Percentiles rank a stretch among this genome's conserved stretches.
Evolutionary conservation across 176 grass and related monocot genomes (phyloP).

Genomic region (Juncus effusus): DNA sequence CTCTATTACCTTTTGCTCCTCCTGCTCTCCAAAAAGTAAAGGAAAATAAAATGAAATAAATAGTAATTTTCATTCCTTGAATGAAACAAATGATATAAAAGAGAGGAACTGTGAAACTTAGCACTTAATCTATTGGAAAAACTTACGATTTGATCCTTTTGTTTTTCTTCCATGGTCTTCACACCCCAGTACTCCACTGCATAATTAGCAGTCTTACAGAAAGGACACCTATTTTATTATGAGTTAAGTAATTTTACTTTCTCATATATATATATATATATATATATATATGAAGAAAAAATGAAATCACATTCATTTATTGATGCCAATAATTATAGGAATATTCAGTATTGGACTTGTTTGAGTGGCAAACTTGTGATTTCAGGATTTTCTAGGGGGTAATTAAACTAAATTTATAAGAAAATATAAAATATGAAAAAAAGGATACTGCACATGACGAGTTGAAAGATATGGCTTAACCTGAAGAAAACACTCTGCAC

Average conservation of each 20-base stretch:
- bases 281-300: not conserved
- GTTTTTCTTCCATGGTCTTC: conserved; percentile 88
- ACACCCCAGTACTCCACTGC: conserved; percentile 74
- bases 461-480: conserved; percentile 64
- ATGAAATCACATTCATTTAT: not conserved
- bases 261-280: not conserved
- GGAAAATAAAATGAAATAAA: conserved; percentile 10
- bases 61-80: not conserved
- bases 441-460: conserved; percentile 76
- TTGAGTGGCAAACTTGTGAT: too few species aligned
- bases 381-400: not conserved
- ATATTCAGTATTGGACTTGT: too few species aligned
- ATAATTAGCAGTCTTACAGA: conserved; percentile 87
- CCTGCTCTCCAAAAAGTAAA: conserved; percentile 35
- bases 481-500: conserved; percentile 95
- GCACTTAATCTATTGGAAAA: not conserved
- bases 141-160: conserved; percentile 85
- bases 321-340: too few species aligned
- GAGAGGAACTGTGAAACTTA: too few species aligned
- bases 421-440: conserved; percentile 40
- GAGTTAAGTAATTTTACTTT: conserved; percentile 37
- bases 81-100: not conserved
- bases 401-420: not conserved
- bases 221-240: conserved; percentile 54
- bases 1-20: conserved; percentile 96